phyloP scores from a whole-genome alignment of 2,329 filamentous ascomycete species.

The Trichoderma citrinoviride region DNA sequence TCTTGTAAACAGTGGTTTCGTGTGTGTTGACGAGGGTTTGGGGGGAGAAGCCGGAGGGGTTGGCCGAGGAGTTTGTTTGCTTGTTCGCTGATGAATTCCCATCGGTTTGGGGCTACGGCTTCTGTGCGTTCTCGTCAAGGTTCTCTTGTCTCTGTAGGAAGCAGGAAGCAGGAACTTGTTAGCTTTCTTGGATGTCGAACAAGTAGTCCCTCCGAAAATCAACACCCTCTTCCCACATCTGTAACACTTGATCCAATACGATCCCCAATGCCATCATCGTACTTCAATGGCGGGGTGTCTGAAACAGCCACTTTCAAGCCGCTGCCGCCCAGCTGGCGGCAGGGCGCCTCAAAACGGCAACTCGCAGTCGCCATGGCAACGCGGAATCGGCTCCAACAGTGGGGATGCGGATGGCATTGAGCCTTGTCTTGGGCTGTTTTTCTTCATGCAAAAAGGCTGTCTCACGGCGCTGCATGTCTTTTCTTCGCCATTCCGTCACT shows the following conservation, averaged over 20 bases:
- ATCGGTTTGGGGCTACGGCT: no score
- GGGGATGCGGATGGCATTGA: constrained; percentile 1
- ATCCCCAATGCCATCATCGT: not conserved
- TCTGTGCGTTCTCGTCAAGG: no score
- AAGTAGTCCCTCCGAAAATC: no score
- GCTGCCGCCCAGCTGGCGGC: not conserved
- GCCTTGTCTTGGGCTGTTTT: not conserved
- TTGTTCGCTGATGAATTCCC: not conserved
- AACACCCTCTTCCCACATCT: not conserved
- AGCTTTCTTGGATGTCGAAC: no score
- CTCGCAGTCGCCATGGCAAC: not conserved
- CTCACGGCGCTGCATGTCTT: constrained; percentile 11
- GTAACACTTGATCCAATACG: not conserved
- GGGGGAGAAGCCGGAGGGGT: no score
- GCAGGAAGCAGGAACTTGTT: no score
- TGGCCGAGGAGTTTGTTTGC: not conserved
- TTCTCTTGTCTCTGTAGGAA: no score
- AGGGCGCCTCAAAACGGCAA: constrained; percentile 17
- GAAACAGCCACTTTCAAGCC: constrained; percentile 14
- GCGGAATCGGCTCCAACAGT: not conserved
- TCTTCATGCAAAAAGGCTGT: constrained; percentile 19
- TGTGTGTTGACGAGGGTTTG: not conserved
- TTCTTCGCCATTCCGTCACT: not conserved
- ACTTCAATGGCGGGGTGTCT: not conserved
- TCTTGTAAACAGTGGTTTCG: not conserved